These are phyloP conservation scores for Phoenix roebelenii DNA, from an alignment of 176 grass and related monocot species.

Conservation along the genomic window DNA sequence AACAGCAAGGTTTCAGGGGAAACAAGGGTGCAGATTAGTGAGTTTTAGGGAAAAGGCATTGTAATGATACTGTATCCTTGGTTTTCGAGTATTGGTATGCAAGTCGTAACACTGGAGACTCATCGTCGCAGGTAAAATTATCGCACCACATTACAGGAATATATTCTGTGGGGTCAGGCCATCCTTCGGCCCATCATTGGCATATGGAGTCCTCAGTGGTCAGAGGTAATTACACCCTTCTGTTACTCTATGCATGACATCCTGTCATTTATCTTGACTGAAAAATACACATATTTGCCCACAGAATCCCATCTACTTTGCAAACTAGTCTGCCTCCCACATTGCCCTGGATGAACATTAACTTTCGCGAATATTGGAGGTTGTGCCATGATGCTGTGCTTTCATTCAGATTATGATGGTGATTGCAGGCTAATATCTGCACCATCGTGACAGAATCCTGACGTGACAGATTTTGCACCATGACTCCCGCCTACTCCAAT, in stretches of 20 bases:
- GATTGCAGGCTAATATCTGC: no score
- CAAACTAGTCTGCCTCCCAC: conserved; percentile 33
- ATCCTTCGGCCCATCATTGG: conserved; percentile 60
- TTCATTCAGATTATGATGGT: conserved; percentile 11
- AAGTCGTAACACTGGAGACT: conserved; percentile 20
- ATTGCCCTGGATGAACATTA: conserved; percentile 63
- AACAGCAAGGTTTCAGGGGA: no score
- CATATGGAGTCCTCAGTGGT: conserved; percentile 67
- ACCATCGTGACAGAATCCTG: no score
- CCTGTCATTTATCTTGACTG: no score
- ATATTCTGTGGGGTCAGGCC: conserved; percentile 47
- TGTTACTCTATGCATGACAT: no score
- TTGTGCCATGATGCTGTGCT: conserved; percentile 40
- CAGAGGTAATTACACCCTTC: conserved; percentile 36
- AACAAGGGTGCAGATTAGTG: no score
- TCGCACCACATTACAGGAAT: conserved; percentile 39
- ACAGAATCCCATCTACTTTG: conserved; percentile 62
- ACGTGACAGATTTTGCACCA: no score
- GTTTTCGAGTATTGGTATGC: conserved; percentile 1
- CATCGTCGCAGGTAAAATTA: conserved; percentile 47
- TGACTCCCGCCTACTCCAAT: no score
- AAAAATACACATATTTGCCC: conserved; percentile 6
- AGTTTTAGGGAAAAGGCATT: no score
- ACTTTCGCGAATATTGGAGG: conserved; percentile 59
- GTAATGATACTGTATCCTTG: background rate